Evolutionary conservation across 2,329 filamentous ascomycete species (phyloP).

Genomic region (Diplodia intermedia): DNA sequence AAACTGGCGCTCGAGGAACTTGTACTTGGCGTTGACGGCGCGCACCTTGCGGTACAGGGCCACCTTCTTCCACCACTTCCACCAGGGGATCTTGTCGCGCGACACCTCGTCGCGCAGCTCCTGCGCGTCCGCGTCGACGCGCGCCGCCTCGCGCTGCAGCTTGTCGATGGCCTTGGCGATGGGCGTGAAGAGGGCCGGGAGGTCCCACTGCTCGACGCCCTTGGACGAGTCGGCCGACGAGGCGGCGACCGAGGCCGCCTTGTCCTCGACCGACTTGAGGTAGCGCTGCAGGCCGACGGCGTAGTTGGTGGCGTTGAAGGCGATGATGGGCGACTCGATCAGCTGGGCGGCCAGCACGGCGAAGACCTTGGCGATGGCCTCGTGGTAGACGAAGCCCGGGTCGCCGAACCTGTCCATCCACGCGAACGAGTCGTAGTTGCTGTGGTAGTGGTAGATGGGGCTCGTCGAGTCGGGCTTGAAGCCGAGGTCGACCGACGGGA

Average conservation of each 20-base stretch:
- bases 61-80: constrained; percentile 73
- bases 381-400: constrained; percentile 64
- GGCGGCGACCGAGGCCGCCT: constrained; percentile 36
- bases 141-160: constrained; percentile 56
- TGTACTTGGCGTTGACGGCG: constrained; percentile 79
- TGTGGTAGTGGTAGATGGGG: constrained; percentile 77
- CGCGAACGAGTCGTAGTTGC: constrained; percentile 82
- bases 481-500: constrained; percentile 57
- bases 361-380: constrained; percentile 56
- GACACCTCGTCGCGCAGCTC: constrained; percentile 56
- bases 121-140: constrained; percentile 61
- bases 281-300: constrained; percentile 52
- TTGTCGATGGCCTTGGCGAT: constrained; percentile 58
- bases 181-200: constrained; percentile 49
- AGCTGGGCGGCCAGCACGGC: constrained; percentile 55
- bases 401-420: constrained; percentile 87
- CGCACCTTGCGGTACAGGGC: constrained; percentile 69
- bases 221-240: constrained; percentile 30
- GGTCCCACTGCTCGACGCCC: constrained; percentile 35
- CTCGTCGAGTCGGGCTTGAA: constrained; percentile 48
- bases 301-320: constrained; percentile 57
- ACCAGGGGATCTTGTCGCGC: constrained; percentile 72
- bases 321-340: constrained; percentile 55
- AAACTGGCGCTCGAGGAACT: constrained; percentile 81
- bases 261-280: constrained; percentile 50